A percentile compares a stretch with the other conserved stretches of the same genome.
Evolutionary conservation across 1,139 yeast species (phyloP).

Genomic region (Taphrina sp.): DNA sequence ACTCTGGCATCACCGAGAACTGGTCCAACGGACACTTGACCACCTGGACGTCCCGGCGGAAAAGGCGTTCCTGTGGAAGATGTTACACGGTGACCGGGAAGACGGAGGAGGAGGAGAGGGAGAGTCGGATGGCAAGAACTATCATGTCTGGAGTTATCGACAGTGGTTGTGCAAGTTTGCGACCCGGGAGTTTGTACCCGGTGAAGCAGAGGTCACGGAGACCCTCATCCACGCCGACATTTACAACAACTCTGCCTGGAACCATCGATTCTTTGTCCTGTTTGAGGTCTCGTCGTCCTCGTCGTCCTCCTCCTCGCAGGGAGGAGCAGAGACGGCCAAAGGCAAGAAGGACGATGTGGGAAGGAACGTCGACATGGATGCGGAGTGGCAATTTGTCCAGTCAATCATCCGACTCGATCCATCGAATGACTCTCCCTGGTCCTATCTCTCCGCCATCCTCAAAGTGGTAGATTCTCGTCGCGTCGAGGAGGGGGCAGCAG

Average conservation of each 20-base stretch:
- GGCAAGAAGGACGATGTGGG: constrained; percentile 35
- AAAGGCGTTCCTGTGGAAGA: constrained; percentile 35
- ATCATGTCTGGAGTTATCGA: constrained; percentile 91
- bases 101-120: too few relatives aligned
- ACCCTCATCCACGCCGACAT: constrained; percentile 59
- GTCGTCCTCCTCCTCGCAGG: background rate
- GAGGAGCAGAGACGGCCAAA: constrained; percentile 32
- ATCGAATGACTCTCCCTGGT: constrained; percentile 87
- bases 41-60: constrained; percentile 33
- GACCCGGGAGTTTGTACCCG: constrained; percentile 38
- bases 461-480: too few relatives aligned
- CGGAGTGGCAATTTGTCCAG: constrained; percentile 45
- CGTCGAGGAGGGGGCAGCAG: too few relatives aligned
- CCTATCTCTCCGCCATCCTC: constrained; percentile 56
- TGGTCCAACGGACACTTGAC: constrained; percentile 1
- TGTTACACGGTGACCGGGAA: constrained; percentile 64
- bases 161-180: constrained; percentile 42
- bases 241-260: constrained; percentile 92
- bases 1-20: constrained; percentile 87
- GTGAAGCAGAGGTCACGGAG: constrained; percentile 59
- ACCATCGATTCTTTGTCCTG: constrained; percentile 63
- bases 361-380: constrained; percentile 40
- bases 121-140: constrained; percentile 70
- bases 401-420: constrained; percentile 59
- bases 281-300: constrained; percentile 32